A percentile compares a stretch with the other conserved stretches of the same genome.
phyloP scores from a whole-genome alignment of 2,329 filamentous ascomycete genomes.

The Sarocladium brachiariae region DNA sequence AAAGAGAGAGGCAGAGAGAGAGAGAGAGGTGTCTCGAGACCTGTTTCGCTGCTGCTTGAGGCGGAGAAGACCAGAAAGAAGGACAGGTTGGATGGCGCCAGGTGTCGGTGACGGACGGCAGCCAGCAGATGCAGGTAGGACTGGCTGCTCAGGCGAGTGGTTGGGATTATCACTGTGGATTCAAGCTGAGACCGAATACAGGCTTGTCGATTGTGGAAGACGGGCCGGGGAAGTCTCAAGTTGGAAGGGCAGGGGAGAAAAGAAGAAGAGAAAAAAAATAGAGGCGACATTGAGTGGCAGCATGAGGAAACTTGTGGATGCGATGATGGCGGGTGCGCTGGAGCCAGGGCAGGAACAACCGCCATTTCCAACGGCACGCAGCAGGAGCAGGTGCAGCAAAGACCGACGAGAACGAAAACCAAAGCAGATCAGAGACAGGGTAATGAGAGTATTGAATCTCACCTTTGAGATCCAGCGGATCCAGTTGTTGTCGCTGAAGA shows the following conservation, averaged over 20 bases:
- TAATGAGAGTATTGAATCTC: too few relatives aligned
- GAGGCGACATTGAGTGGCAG: background rate
- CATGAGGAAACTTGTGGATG: background rate
- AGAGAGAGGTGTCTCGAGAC: too few relatives aligned
- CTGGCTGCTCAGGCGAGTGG: too few relatives aligned
- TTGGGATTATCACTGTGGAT: too few relatives aligned
- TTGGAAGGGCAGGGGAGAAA: background rate
- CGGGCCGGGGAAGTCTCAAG: background rate
- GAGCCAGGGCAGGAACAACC: background rate
- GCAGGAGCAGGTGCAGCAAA: background rate
- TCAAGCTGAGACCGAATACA: too few relatives aligned
- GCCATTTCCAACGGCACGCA: background rate
- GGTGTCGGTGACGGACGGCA: conserved; percentile 6
- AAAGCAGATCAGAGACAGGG: too few relatives aligned
- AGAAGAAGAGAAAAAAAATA: background rate
- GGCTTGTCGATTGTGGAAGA: too few relatives aligned
- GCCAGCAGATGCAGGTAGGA: background rate
- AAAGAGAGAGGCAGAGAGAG: background rate
- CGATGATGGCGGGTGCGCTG: conserved; percentile 4
- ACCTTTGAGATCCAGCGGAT: conserved; percentile 3
- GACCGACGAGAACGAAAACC: background rate
- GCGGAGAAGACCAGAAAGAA: background rate
- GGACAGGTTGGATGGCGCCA: background rate
- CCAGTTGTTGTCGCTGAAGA: background rate
- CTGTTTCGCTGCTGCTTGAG: background rate